Evolutionary conservation across 257 asterid species (phyloP).

Genomic region (Scutellaria baicalensis): DNA sequence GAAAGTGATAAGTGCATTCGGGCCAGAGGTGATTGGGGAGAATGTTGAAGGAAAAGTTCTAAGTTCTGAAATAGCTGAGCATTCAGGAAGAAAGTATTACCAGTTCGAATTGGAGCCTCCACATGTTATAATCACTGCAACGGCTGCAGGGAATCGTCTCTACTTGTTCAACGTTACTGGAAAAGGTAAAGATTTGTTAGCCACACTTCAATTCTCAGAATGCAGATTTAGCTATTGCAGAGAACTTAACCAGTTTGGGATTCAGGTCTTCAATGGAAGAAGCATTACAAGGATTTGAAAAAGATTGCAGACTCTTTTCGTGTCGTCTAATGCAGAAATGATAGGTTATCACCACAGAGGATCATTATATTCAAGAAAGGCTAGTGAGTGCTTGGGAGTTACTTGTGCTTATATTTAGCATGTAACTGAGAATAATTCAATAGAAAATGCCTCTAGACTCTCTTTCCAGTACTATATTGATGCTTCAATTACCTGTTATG

Average conservation of each 20-base stretch:
- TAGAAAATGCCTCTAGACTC: neutral
- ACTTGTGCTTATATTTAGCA: constrained; percentile 8
- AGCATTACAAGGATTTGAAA: constrained; percentile 76
- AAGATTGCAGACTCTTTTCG: constrained; percentile 80
- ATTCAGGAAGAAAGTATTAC: constrained; percentile 75
- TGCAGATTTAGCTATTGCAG: neutral
- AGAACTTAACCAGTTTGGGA: constrained; percentile 1
- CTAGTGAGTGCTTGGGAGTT: neutral
- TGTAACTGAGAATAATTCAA: neutral
- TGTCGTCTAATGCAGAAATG: constrained; percentile 34
- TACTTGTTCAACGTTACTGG: constrained; percentile 78
- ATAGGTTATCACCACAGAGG: neutral
- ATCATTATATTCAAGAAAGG: neutral
- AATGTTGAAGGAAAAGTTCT: constrained; percentile 88
- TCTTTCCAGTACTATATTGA: neutral
- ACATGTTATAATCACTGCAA: constrained; percentile 79
- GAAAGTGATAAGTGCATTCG: constrained; percentile 85
- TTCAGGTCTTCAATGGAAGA: constrained; percentile 98
- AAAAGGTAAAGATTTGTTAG: constrained; percentile 43
- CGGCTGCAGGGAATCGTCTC: constrained; percentile 96
- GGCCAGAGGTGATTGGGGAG: constrained; percentile 95
- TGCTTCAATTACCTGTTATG: constrained; percentile 54
- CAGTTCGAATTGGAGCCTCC: constrained; percentile 95
- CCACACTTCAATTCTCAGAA: neutral
- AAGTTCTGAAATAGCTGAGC: constrained; percentile 53